These are phyloP conservation scores for Xylariaceae sp. DNA, from an alignment of 2,329 filamentous ascomycete genomes.

Conservation along the genomic window DNA sequence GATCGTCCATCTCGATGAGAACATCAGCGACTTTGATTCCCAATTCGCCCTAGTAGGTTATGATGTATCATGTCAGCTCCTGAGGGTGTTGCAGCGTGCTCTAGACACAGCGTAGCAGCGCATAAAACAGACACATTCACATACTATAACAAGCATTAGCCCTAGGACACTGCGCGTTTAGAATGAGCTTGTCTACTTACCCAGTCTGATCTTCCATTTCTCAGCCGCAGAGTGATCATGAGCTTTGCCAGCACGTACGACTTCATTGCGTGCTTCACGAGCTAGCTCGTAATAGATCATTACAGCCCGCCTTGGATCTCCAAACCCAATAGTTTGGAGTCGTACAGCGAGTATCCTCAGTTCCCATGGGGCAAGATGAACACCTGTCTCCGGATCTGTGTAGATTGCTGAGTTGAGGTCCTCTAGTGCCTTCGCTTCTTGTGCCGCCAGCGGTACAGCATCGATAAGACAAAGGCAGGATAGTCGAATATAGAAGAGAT, in stretches of 20 bases:
- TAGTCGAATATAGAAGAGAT: constrained; percentile 74
- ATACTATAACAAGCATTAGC: too few species aligned
- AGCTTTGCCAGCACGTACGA: constrained; percentile 43
- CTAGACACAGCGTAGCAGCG: too few species aligned
- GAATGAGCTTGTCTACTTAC: too few species aligned
- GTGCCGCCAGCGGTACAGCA: constrained; percentile 63
- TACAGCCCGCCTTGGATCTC: constrained; percentile 77
- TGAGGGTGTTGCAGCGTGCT: too few species aligned
- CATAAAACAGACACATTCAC: too few species aligned
- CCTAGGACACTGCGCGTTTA: too few species aligned
- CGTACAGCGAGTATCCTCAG: constrained; percentile 79
- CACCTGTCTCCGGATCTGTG: constrained; percentile 47
- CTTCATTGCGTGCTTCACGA: constrained; percentile 64
- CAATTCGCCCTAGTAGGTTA: constrained; percentile 50
- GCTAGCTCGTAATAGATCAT: constrained; percentile 90
- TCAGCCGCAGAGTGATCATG: constrained; percentile 52
- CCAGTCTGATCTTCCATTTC: constrained; percentile 68
- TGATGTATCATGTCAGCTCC: too few species aligned
- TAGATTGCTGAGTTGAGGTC: constrained; percentile 58
- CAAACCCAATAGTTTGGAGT: constrained; percentile 80
- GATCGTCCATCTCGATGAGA: constrained; percentile 81
- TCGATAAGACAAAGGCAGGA: constrained; percentile 78
- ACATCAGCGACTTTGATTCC: constrained; percentile 64
- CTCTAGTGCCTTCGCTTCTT: constrained; percentile 61
- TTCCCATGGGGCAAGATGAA: constrained; percentile 79